A percentile compares a stretch with the other conserved stretches of the same genome.
phyloP scores from a whole-genome alignment of 176 grass and related monocot species.

The Olyra latifolia region DNA sequence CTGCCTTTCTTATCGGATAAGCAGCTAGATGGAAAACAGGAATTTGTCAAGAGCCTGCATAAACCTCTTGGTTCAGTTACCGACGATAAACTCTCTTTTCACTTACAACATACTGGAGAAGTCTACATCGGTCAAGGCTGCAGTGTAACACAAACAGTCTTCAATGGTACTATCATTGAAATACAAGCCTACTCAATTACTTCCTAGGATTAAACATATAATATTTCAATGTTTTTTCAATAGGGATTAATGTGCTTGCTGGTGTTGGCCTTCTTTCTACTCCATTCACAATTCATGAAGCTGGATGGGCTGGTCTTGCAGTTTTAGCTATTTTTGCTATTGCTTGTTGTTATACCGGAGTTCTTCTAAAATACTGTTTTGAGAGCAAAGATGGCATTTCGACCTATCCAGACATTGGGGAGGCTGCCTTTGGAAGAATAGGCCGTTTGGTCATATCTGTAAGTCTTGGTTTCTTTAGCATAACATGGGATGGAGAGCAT shows the following conservation, averaged over 20 bases:
- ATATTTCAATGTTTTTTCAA: slow-evolving; percentile 5
- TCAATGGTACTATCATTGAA: slow-evolving; percentile 64
- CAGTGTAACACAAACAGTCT: slow-evolving; percentile 87
- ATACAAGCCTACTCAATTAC: not conserved
- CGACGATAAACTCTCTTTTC: slow-evolving; percentile 59
- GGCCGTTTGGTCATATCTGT: slow-evolving; percentile 82
- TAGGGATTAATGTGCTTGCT: slow-evolving; percentile 86
- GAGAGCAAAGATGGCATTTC: slow-evolving; percentile 89
- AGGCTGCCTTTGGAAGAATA: slow-evolving; percentile 89
- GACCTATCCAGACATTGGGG: slow-evolving; percentile 92
- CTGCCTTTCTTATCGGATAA: slow-evolving; percentile 64
- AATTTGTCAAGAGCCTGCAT: slow-evolving; percentile 44
- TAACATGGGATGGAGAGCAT: not conserved
- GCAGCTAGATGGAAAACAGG: slow-evolving; percentile 42
- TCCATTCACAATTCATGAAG: slow-evolving; percentile 77
- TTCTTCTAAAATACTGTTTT: slow-evolving; percentile 82
- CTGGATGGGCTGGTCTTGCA: slow-evolving; percentile 75
- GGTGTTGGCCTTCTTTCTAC: slow-evolving; percentile 93
- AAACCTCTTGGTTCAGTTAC: slow-evolving; percentile 43
- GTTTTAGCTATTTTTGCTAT: slow-evolving; percentile 62
- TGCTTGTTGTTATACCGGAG: slow-evolving; percentile 80
- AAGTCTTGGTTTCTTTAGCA: slow-evolving; percentile 36
- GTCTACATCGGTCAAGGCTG: slow-evolving; percentile 64
- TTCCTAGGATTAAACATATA: slow-evolving; percentile 6
- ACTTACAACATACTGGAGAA: slow-evolving; percentile 52